phyloP scores from a whole-genome alignment of 192 early-diverging fungal species.

The Rhizophagus prolifer region DNA sequence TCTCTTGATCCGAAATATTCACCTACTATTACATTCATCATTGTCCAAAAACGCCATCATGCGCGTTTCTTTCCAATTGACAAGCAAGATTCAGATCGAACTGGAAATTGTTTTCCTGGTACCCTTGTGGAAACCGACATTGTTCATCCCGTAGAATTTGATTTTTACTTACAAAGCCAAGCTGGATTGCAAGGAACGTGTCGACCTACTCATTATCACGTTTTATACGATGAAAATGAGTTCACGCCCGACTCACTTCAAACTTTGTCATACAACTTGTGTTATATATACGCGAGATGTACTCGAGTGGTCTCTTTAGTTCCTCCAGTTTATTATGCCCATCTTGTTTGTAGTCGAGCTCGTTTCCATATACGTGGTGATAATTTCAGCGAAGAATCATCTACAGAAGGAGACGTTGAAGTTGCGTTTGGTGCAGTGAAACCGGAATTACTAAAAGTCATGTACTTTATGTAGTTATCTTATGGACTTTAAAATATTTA shows the following conservation, averaged over 20 bases:
- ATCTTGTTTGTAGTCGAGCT: slow-evolving; percentile 83
- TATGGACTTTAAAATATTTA: too few relatives aligned
- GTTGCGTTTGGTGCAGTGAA: slow-evolving; percentile 34
- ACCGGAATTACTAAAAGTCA: slow-evolving; percentile 37
- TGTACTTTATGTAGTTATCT: background rate
- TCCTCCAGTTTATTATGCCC: slow-evolving; percentile 92
- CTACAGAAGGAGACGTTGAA: slow-evolving; percentile 16
- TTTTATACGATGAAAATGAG: slow-evolving; percentile 74
- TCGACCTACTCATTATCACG: slow-evolving; percentile 92
- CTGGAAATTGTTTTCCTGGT: slow-evolving; percentile 82
- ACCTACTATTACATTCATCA: slow-evolving; percentile 80
- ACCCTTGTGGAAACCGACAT: slow-evolving; percentile 78
- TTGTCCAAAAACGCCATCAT: slow-evolving; percentile 90
- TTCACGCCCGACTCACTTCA: slow-evolving; percentile 57
- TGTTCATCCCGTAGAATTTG: slow-evolving; percentile 78
- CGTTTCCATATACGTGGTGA: slow-evolving; percentile 75
- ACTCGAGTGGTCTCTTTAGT: slow-evolving; percentile 83
- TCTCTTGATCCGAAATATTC: slow-evolving; percentile 67
- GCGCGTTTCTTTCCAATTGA: slow-evolving; percentile 79
- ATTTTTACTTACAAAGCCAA: slow-evolving; percentile 91
- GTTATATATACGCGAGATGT: slow-evolving; percentile 86
- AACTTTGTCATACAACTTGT: slow-evolving; percentile 84
- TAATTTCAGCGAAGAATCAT: slow-evolving; percentile 41
- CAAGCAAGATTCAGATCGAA: slow-evolving; percentile 60
- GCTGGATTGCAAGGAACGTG: slow-evolving; percentile 91